Conservation (phyloP, 2,329 filamentous ascomycete genomes). For the Phaeophleospora eucalypticola region DNA sequence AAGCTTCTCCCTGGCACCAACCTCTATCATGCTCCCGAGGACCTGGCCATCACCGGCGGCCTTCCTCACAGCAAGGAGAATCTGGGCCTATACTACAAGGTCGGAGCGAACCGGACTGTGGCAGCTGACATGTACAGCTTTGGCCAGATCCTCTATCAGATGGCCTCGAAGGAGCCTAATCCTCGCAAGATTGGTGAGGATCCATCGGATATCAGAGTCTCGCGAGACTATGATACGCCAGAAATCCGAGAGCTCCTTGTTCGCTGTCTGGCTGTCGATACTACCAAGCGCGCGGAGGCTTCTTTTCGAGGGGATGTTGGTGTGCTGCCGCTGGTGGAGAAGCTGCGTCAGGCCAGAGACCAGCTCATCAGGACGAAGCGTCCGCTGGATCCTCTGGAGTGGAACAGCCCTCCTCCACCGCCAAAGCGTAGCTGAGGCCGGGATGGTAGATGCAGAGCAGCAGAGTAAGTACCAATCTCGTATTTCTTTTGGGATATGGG, state of each 20-base stretch:
- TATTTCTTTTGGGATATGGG: too few relatives aligned
- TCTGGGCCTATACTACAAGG: not conserved
- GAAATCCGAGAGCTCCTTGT: constrained; percentile 8
- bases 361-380: constrained; percentile 2
- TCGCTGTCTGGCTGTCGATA: constrained; percentile 13
- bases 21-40: constrained; percentile 8
- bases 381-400: constrained; percentile 4
- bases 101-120: constrained; percentile 5
- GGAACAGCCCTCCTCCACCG: constrained; percentile 1
- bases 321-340: constrained; percentile 8
- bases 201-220: constrained; percentile 5
- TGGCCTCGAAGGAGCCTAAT: constrained; percentile 5
- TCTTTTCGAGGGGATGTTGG: constrained; percentile 9
- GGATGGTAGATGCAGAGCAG: too few relatives aligned
- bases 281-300: constrained; percentile 10
- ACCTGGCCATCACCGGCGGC: constrained; percentile 2
- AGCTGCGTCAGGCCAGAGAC: constrained; percentile 11
- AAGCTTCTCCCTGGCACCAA: constrained; percentile 6
- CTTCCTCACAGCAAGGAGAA: not conserved
- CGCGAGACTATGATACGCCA: constrained; percentile 7
- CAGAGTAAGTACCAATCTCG: too few relatives aligned
- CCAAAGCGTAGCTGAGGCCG: not conserved
- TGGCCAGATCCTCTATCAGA: constrained; percentile 18
- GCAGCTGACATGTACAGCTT: constrained; percentile 18
- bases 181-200: constrained; percentile 6